Percentiles rank a stretch among this genome's conserved stretches.
Conservation (phyloP, 2,329 filamentous ascomycete genomes). For the Akanthomyces muscarius region DNA sequence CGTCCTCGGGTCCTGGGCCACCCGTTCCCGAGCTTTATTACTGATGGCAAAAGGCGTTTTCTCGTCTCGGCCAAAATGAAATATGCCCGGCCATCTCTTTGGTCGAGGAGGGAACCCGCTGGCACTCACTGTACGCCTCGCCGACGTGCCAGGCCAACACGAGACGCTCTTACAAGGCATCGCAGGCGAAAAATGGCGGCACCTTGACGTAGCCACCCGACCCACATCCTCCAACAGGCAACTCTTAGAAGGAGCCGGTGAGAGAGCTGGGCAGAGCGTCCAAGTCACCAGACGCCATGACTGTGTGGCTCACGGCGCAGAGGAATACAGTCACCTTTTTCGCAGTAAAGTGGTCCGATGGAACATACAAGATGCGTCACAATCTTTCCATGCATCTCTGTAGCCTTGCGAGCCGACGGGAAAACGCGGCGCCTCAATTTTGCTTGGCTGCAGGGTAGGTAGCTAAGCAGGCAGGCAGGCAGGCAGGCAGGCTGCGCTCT, state of each 20-base stretch:
- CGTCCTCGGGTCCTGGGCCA: background rate
- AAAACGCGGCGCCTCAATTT: background rate
- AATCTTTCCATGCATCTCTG: background rate
- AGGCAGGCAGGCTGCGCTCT: background rate
- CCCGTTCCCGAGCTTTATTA: too few relatives aligned
- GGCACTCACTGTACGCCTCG: background rate
- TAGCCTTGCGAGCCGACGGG: background rate
- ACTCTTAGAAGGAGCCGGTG: background rate
- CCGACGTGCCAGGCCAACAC: background rate
- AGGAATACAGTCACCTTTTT: background rate
- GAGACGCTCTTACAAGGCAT: background rate
- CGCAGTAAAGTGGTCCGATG: constrained; percentile 1
- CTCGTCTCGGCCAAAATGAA: background rate
- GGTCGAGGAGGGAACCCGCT: background rate
- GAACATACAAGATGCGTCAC: constrained; percentile 1
- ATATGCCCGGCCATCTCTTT: background rate
- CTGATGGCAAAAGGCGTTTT: too few relatives aligned
- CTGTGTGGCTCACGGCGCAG: constrained; percentile 9
- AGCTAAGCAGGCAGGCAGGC: background rate
- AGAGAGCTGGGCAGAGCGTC: background rate
- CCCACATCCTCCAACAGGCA: constrained; percentile 6
- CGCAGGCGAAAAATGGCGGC: background rate
- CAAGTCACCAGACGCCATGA: constrained; percentile 16
- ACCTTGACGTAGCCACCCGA: background rate
- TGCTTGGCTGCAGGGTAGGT: constrained; percentile 1